Base-by-base conservation (phyloP, 192 early-diverging fungal genomes). In the Coemansia sp. region DNA sequence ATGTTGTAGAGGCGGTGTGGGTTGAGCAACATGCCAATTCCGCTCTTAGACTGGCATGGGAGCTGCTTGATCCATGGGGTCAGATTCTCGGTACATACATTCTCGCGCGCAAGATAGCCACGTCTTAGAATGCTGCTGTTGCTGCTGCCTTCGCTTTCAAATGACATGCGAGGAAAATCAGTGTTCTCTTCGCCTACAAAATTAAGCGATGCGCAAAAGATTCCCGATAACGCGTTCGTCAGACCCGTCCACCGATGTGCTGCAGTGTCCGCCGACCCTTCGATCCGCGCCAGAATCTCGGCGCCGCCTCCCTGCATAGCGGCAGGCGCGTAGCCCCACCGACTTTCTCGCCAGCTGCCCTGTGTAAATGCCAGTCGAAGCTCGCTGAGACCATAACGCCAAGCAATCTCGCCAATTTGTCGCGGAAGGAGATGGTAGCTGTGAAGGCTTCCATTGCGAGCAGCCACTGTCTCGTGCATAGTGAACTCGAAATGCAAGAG, bases 31-130 rank as follows among this genome's bases (percentile, higher is more conserved):
- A 84, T 80, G 5, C 93, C 88, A n/a, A 97, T 79, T 9, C 97
- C 97, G 61, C 93, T 88, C 84, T 90, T 93, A 14, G 91, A 80
- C 82, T 95, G 90, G 71, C 97, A 99, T 3, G 97, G 97, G 36
- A 99, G 70, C 61, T 96, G 84, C 72, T 98, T 99, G 66, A 91
- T 87, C 95, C 95, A 99, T 8, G 95, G 95, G 7, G 97, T 97
- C 75, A 99, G 83, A 73, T 99, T 99, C 71, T 98, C 97, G 5
- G 97, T 99, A 66, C 97, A 99, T 8, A 95, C 93, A 67, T 89
- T 90, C 68, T 99, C 97, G 68, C 92, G 91, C 4, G 95, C 91
- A 25, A 99, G 83, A 14, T 86, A 78, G 1, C 89, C 90, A 53
- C 94, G 94, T 6, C 94, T 85, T 42, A 95, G 53, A 46, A 50